Percentiles rank a stretch among this genome's conserved stretches.
Conservation (phyloP, 305 asterid genomes). For the Plantago rigida region DNA sequence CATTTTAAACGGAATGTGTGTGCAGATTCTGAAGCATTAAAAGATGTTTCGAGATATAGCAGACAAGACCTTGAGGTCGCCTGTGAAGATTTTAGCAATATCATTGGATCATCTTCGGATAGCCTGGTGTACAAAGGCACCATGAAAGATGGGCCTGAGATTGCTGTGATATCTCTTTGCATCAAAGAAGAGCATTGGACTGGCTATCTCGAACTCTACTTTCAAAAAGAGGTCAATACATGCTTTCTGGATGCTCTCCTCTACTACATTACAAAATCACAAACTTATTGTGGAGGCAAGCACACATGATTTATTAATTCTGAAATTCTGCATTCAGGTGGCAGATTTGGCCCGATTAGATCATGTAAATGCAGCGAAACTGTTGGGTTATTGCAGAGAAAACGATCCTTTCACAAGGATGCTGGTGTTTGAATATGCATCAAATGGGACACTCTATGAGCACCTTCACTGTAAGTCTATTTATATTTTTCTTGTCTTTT, state of each 20-base stretch:
- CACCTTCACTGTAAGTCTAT: conserved; percentile 74
- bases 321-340: conserved; percentile 41
- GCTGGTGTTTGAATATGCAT: conserved; percentile 88
- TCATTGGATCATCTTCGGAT: conserved; percentile 81
- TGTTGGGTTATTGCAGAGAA: conserved; percentile 83
- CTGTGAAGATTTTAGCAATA: conserved; percentile 98
- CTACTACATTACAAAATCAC: conserved; percentile 9
- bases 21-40: conserved; percentile 70
- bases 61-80: conserved; percentile 90
- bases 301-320: conserved; percentile 9
- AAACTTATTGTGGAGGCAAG: background rate
- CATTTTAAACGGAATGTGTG: conserved; percentile 1
- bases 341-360: conserved; percentile 75
- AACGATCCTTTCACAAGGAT: conserved; percentile 80
- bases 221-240: conserved; percentile 62
- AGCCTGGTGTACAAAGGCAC: conserved; percentile 83
- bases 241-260: background rate
- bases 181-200: conserved; percentile 86
- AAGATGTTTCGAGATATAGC: conserved; percentile 56
- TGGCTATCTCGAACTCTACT: conserved; percentile 82
- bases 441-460: conserved; percentile 85
- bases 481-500: background rate
- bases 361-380: conserved; percentile 64
- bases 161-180: conserved; percentile 81
- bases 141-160: conserved; percentile 73